Percentiles rank a stretch among this genome's conserved stretches.
phyloP scores from a whole-genome alignment of 257 asterid genomes.

The Voacanga thouarsii region DNA sequence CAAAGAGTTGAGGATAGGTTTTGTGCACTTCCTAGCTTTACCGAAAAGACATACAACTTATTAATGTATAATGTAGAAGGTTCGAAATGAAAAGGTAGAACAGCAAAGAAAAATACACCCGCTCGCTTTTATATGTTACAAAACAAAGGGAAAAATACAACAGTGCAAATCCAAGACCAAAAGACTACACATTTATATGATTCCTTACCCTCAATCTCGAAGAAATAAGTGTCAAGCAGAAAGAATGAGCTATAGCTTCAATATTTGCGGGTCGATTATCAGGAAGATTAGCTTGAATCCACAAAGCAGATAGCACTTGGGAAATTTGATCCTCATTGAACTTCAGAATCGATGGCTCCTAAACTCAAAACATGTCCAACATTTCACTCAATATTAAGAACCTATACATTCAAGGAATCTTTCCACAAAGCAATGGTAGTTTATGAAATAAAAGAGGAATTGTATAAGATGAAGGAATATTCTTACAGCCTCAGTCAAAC shows the following conservation, averaged over 20 bases:
- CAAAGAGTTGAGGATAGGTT: not conserved
- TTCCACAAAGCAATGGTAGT: not conserved
- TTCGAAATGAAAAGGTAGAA: not conserved
- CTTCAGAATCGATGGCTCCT: conserved; percentile 71
- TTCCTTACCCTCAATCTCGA: conserved; percentile 60
- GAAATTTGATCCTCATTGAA: conserved; percentile 82
- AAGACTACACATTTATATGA: not conserved
- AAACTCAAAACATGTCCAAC: conserved; percentile 20
- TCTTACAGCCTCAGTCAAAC: conserved; percentile 64
- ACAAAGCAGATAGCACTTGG: conserved; percentile 79
- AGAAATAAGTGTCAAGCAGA: conserved; percentile 67
- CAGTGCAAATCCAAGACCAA: not conserved
- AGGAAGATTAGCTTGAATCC: conserved; percentile 76
- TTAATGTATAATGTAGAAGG: not conserved
- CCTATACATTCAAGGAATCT: not conserved
- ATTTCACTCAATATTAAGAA: conserved; percentile 8
- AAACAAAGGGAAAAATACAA: not conserved
- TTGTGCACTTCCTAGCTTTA: not conserved
- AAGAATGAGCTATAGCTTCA: conserved; percentile 94
- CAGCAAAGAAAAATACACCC: not conserved
- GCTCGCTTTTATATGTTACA: not conserved
- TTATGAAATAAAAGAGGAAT: not conserved
- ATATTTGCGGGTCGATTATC: conserved; percentile 82
- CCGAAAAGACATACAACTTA: not conserved
- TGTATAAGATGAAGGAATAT: conserved; percentile 2